Percentiles rank a stretch among this genome's conserved stretches.
Conservation (phyloP, 2,329 filamentous ascomycete genomes). For the Talaromyces sp. region DNA sequence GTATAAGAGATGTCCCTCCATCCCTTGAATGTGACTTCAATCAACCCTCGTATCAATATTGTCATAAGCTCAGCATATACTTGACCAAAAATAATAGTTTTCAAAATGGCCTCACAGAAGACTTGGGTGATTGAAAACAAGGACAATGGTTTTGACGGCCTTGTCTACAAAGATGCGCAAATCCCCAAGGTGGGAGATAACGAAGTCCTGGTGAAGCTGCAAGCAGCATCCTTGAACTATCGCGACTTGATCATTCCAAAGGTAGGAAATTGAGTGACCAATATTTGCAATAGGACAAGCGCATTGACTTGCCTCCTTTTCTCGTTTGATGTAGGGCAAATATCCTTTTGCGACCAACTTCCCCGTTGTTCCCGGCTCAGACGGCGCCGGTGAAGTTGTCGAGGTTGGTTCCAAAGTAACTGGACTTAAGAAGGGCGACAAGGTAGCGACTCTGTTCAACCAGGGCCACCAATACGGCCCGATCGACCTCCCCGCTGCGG, state of each 20-base stretch:
- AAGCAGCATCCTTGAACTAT: constrained; percentile 55
- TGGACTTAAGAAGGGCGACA: constrained; percentile 61
- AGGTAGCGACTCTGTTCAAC: constrained; percentile 62
- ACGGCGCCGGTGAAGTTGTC: constrained; percentile 50
- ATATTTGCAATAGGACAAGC: constrained; percentile 12
- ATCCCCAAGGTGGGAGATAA: constrained; percentile 67
- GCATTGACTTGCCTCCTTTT: constrained; percentile 1
- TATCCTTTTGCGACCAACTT: constrained; percentile 37
- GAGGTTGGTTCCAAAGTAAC: constrained; percentile 59
- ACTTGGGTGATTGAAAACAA: constrained; percentile 58
- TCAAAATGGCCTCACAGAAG: constrained; percentile 51
- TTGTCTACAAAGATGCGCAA: constrained; percentile 56
- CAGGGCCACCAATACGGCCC: constrained; percentile 58
- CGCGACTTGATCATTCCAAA: constrained; percentile 52
- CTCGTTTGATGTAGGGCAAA: constrained; percentile 26
- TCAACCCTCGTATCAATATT: neutral
- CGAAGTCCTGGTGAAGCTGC: constrained; percentile 70
- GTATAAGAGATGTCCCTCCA: neutral
- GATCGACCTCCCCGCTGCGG: constrained; percentile 41
- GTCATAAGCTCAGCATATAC: neutral
- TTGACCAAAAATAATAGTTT: constrained; percentile 7
- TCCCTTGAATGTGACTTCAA: neutral
- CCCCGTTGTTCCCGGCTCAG: constrained; percentile 38
- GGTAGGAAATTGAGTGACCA: constrained; percentile 40
- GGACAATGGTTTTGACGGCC: constrained; percentile 60